Conservation (phyloP, 2,329 filamentous ascomycete species). For the Colletotrichum shisoi region DNA sequence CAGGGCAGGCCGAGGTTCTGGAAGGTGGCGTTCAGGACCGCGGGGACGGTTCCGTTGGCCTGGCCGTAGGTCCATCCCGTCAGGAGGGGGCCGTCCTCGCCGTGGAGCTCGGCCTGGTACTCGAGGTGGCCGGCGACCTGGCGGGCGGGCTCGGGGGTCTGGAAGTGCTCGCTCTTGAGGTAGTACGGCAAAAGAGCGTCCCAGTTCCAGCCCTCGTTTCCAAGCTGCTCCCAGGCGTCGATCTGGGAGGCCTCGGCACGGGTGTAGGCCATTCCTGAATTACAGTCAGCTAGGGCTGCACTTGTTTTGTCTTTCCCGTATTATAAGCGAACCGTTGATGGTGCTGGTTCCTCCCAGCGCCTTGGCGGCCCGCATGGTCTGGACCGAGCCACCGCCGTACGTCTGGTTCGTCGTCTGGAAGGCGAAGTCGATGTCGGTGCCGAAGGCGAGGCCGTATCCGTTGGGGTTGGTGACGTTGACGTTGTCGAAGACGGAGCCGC, state of each 20-base stretch:
- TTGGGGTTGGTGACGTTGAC: slow-evolving; percentile 46
- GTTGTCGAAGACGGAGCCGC: slow-evolving; percentile 49
- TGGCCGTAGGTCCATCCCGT: slow-evolving; percentile 50
- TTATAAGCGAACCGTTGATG: slow-evolving; percentile 48
- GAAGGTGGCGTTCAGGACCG: slow-evolving; percentile 47
- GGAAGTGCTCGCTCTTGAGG: slow-evolving; percentile 53
- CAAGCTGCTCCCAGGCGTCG: slow-evolving; percentile 55
- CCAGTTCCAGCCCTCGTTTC: slow-evolving; percentile 57
- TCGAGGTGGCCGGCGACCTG: slow-evolving; percentile 46
- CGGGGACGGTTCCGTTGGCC: slow-evolving; percentile 47
- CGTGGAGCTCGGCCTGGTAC: slow-evolving; percentile 49
- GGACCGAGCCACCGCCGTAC: slow-evolving; percentile 45
- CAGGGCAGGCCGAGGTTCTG: slow-evolving; percentile 43
- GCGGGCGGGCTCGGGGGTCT: slow-evolving; percentile 39
- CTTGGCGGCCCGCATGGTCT: slow-evolving; percentile 49
- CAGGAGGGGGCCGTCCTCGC: slow-evolving; percentile 48
- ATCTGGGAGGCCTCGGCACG: slow-evolving; percentile 54
- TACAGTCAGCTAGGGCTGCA: slow-evolving; percentile 7
- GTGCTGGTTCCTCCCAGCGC: slow-evolving; percentile 53
- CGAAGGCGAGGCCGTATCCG: slow-evolving; percentile 43
- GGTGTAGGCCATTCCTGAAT: slow-evolving; percentile 56
- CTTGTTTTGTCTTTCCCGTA: not conserved
- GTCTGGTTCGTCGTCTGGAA: slow-evolving; percentile 48
- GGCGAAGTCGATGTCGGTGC: slow-evolving; percentile 48
- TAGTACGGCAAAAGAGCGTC: slow-evolving; percentile 57